Conservation (phyloP, 306 rosid genomes). For the Inga laurina region DNA sequence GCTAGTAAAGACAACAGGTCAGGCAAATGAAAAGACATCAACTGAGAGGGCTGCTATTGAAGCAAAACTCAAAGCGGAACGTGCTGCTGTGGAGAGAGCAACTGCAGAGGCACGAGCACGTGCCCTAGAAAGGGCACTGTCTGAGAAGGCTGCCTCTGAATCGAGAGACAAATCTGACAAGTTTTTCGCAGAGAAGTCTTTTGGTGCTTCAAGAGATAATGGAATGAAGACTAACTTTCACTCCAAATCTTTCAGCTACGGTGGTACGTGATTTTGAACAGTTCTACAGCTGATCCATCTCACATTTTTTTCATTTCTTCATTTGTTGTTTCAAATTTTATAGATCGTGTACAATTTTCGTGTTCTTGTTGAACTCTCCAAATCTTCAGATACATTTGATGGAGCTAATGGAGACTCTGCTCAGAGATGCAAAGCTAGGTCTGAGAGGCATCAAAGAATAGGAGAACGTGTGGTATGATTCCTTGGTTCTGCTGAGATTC, state of each 20-base stretch:
- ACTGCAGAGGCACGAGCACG: conserved; percentile 84
- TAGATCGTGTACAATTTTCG: conserved; percentile 29
- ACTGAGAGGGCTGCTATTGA: conserved; percentile 78
- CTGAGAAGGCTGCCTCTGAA: conserved; percentile 68
- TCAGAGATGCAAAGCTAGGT: conserved; percentile 80
- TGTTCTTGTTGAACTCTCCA: conserved; percentile 45
- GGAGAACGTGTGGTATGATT: conserved; percentile 87
- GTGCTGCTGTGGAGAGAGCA: conserved; percentile 96
- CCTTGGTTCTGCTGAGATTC: conserved; percentile 27
- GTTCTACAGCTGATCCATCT: conserved; percentile 13
- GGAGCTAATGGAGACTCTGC: conserved; percentile 63
- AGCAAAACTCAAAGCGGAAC: conserved; percentile 83
- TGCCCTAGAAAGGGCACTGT: conserved; percentile 83
- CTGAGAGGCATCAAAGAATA: conserved; percentile 78
- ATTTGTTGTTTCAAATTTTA: neutral
- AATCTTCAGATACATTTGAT: conserved; percentile 48
- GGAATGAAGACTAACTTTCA: conserved; percentile 48
- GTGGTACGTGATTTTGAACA: conserved; percentile 55
- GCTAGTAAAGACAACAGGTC: conserved; percentile 51
- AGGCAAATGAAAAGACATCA: conserved; percentile 53
- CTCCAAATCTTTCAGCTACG: conserved; percentile 61
- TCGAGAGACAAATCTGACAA: conserved; percentile 66
- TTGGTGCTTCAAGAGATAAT: conserved; percentile 49
- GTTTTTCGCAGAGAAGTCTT: conserved; percentile 42
- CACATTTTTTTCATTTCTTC: conserved; percentile 3